Conservation (phyloP, 306 rosid species). For the Rosa lucieae region DNA sequence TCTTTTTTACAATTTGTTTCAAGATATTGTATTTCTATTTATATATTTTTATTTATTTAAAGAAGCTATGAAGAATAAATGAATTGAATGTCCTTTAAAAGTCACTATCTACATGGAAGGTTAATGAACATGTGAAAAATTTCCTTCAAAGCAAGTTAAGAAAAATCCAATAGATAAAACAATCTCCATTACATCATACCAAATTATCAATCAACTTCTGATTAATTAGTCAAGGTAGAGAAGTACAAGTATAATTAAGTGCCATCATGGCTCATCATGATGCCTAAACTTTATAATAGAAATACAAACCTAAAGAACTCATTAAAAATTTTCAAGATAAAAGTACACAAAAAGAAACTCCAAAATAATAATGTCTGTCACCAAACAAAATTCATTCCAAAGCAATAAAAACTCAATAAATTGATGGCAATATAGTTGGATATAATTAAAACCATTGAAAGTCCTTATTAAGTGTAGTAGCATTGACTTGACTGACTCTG, state of each 20-base stretch:
- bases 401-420: not conserved
- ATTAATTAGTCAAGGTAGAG: not conserved
- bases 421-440: not conserved
- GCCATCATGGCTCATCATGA: conserved; percentile 6
- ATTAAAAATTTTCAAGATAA: not conserved
- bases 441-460: not conserved
- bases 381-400: not conserved
- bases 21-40: too few relatives aligned
- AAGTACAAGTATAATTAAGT: not conserved
- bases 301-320: not conserved
- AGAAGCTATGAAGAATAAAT: not conserved
- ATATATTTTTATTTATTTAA: too few relatives aligned
- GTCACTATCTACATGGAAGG: not conserved
- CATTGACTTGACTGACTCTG: conserved; percentile 16
- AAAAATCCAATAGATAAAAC: not conserved
- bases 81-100: not conserved
- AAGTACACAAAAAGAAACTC: not conserved
- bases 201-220: conserved; percentile 1
- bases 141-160: not conserved
- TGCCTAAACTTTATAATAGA: not conserved
- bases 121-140: conserved; percentile 5
- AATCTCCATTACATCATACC: not conserved
- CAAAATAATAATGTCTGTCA: not conserved
- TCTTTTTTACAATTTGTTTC: too few relatives aligned
- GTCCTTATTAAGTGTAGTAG: not conserved